These are phyloP conservation scores for Tremella fuciformis DNA, from an alignment of 768 basidiomycete genomes.

Conservation along the genomic window DNA sequence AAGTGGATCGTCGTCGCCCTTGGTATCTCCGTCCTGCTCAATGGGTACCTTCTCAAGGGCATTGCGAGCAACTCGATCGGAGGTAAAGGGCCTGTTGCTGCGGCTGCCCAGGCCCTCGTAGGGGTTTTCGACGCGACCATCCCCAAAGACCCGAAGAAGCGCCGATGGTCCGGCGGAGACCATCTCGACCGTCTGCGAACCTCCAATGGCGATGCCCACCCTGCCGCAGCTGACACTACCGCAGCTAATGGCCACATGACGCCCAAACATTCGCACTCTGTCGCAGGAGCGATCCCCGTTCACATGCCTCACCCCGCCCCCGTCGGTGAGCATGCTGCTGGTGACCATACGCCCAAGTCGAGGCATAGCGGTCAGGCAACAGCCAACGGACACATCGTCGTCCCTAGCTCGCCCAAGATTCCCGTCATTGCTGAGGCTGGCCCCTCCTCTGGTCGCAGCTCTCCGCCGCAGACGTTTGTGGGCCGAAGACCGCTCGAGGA, in stretches of 20 bases:
- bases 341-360: slow-evolving; percentile 45
- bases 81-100: slow-evolving; percentile 53
- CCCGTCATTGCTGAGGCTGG: slow-evolving; percentile 31
- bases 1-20: slow-evolving; percentile 93
- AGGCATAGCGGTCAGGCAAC: slow-evolving; percentile 13
- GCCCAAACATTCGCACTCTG: neutral
- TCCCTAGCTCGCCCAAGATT: slow-evolving; percentile 33
- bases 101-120: slow-evolving; percentile 54
- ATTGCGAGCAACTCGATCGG: slow-evolving; percentile 54
- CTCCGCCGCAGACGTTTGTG: slow-evolving; percentile 15
- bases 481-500: slow-evolving; percentile 65
- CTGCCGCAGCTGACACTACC: neutral
- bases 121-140: slow-evolving; percentile 39
- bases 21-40: slow-evolving; percentile 78
- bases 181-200: slow-evolving; percentile 21
- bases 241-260: neutral
- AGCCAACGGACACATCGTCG: slow-evolving; percentile 32
- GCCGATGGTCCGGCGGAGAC: slow-evolving; percentile 33
- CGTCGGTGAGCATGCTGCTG: slow-evolving; percentile 15
- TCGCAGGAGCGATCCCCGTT: slow-evolving; percentile 12
- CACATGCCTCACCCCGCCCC: slow-evolving; percentile 29
- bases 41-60: slow-evolving; percentile 84
- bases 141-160: slow-evolving; percentile 22
- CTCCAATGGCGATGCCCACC: slow-evolving; percentile 4
- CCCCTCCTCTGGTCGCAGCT: neutral